Percentiles rank a stretch among this genome's conserved stretches.
Conservation (phyloP, 2,329 filamentous ascomycete species). For the Phialocephala subalpina region DNA sequence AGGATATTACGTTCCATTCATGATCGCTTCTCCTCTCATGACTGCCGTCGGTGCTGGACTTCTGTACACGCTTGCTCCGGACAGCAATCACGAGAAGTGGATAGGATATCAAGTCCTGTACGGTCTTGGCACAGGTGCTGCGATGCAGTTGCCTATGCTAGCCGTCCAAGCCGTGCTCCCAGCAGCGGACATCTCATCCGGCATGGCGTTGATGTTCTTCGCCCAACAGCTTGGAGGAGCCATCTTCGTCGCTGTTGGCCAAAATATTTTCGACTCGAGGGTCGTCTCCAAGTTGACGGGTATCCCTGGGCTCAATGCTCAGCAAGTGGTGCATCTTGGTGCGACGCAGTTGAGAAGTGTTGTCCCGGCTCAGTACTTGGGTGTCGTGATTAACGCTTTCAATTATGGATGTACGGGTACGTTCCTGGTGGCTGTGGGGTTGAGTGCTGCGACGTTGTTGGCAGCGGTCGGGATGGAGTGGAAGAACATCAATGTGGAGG, state of each 20-base stretch:
- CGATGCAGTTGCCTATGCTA: constrained; percentile 51
- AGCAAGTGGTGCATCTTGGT: neutral
- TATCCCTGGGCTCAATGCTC: neutral
- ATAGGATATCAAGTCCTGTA: constrained; percentile 60
- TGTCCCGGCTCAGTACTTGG: neutral
- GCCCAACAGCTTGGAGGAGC: constrained; percentile 63
- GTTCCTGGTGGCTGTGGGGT: neutral
- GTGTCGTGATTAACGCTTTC: neutral
- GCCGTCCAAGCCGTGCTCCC: constrained; percentile 61
- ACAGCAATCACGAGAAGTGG: constrained; percentile 55
- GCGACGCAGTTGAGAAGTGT: neutral
- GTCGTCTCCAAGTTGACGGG: neutral
- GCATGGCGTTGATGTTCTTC: constrained; percentile 61
- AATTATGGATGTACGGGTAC: constrained; percentile 9
- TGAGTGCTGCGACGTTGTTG: neutral
- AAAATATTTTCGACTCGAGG: constrained; percentile 49
- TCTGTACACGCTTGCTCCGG: constrained; percentile 42
- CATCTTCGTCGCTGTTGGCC: constrained; percentile 62
- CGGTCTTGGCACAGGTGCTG: constrained; percentile 58
- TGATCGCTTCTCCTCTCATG: constrained; percentile 41
- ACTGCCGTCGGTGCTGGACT: constrained; percentile 15
- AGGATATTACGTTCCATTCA: constrained; percentile 35
- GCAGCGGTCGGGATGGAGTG: neutral
- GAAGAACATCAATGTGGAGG: constrained; percentile 6
- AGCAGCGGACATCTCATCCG: constrained; percentile 58